Base-by-base conservation (phyloP, 2,329 filamentous ascomycete genomes). In the Magnaporthiopsis incrustans region DNA sequence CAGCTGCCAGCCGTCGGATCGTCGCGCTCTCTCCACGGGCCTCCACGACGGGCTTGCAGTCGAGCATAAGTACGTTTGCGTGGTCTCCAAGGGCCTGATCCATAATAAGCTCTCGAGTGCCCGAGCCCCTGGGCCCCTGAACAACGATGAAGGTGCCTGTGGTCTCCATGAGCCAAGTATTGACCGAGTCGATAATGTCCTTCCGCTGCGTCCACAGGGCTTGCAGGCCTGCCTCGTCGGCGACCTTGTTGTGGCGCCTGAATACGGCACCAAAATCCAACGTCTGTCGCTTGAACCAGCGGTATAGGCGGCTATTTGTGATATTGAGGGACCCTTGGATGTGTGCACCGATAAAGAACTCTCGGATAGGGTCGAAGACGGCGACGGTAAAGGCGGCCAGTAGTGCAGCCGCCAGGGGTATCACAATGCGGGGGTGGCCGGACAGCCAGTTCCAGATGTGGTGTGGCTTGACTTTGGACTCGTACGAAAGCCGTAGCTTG, bases 31-130 rank as follows among this genome's bases (percentile, higher is more conserved):
- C 95, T 6, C 95, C 93, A 64, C 90, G 86, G 1, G 94, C 92
- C 75, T 98, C 94, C 65, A 94, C 89, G 14, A 98, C 91, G 1
- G 90, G 89, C 73, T 96, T 97, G 79, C 94, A 98, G 76, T 99
- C 95, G 59, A 98, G 85, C 4, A 96, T 80, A 3, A 98, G 79
- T 60, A 94, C 91, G 68, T 96, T 87, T 67, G 85, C 87, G 59
- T 89, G 86, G 10, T 86, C 85, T 67, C 89, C 86, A 22, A 98
- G 80, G 0, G 91, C 90, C 74, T 96, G 90, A 57, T 96, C 90
- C 65, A 97, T 74, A 2, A 98, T 88, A 15, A 98, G 82, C 69
- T 97, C 93, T 67, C 86, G 88, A 77, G 97, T 97, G 1, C 93
- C 95, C 0, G 92, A 96, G 8, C 94, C 95, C 62, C 92, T 86